phyloP scores from a whole-genome alignment of 169 alveolate genomes.

The Plasmodium inui region DNA sequence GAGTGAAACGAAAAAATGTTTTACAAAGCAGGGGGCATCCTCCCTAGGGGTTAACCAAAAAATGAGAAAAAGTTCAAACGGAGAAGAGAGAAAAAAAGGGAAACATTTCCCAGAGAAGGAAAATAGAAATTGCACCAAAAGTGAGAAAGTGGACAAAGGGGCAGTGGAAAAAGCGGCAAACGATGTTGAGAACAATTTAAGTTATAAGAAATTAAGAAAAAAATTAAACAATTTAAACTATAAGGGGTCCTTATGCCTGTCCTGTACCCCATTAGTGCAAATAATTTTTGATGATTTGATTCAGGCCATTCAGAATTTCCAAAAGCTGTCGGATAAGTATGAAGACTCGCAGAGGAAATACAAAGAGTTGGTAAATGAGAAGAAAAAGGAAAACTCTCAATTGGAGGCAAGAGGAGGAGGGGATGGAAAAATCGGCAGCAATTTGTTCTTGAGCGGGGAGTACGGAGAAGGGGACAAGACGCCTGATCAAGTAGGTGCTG shows the following conservation, averaged over 20 bases:
- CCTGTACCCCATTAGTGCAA: slow-evolving; percentile 63
- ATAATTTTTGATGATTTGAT: slow-evolving; percentile 61
- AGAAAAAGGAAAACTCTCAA: neutral
- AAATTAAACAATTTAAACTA: slow-evolving; percentile 47
- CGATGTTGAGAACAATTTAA: slow-evolving; percentile 6
- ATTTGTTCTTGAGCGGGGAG: neutral
- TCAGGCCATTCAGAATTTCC: slow-evolving; percentile 73
- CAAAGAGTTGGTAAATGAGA: slow-evolving; percentile 35
- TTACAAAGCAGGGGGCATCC: neutral
- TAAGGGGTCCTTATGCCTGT: slow-evolving; percentile 48
- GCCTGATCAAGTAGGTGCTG: neutral
- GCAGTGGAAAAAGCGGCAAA: neutral
- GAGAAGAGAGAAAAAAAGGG: neutral
- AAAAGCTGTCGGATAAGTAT: slow-evolving; percentile 50
- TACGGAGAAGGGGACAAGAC: neutral
- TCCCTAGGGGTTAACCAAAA: slow-evolving; percentile 4
- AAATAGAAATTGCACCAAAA: neutral
- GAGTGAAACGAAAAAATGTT: neutral
- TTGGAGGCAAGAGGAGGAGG: neutral
- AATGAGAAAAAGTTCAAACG: neutral
- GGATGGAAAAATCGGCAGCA: neutral
- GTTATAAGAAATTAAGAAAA: slow-evolving; percentile 36
- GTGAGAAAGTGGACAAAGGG: neutral
- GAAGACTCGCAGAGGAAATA: slow-evolving; percentile 38
- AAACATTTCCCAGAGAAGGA: neutral